A percentile compares a stretch with the other conserved stretches of the same genome.
phyloP scores from a whole-genome alignment of 768 basidiomycete genomes.

The Pleurotus tuoliensis region DNA sequence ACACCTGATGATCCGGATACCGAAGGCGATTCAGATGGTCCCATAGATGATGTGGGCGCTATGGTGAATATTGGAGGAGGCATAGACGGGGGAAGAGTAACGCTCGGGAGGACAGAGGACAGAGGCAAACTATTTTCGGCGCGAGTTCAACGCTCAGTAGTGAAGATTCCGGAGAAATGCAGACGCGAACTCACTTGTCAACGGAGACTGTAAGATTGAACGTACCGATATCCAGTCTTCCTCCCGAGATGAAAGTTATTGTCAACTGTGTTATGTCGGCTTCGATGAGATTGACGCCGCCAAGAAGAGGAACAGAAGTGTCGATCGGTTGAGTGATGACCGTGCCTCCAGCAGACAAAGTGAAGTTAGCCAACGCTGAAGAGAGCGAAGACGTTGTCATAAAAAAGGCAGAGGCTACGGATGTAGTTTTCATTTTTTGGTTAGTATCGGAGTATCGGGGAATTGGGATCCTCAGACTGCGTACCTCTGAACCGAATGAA shows the following conservation, averaged over 20 bases:
- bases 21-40: slow-evolving; percentile 3
- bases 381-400: slow-evolving; percentile 40
- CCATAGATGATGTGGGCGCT: slow-evolving; percentile 11
- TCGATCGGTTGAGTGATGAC: slow-evolving; percentile 33
- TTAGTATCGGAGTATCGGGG: too few species aligned
- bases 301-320: slow-evolving; percentile 34
- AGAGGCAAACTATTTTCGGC: slow-evolving; percentile 13
- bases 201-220: slow-evolving; percentile 34
- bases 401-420: slow-evolving; percentile 39
- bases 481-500: slow-evolving; percentile 54
- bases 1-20: neutral
- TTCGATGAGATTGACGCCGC: slow-evolving; percentile 36
- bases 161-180: too few species aligned
- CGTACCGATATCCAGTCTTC: slow-evolving; percentile 33
- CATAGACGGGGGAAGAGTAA: slow-evolving; percentile 30
- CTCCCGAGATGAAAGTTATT: slow-evolving; percentile 29
- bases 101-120: slow-evolving; percentile 31
- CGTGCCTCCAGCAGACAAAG: slow-evolving; percentile 35
- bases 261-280: slow-evolving; percentile 36
- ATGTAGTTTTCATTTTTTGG: too few species aligned
- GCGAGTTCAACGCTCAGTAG: too few species aligned
- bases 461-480: slow-evolving; percentile 2
- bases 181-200: slow-evolving; percentile 25
- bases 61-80: slow-evolving; percentile 28
- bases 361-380: slow-evolving; percentile 51